Evolutionary conservation across 2,329 filamentous ascomycete genomes (phyloP), one percentile per base, ranked within the genome.

Genomic region (Fusarium hainanense): DNA sequence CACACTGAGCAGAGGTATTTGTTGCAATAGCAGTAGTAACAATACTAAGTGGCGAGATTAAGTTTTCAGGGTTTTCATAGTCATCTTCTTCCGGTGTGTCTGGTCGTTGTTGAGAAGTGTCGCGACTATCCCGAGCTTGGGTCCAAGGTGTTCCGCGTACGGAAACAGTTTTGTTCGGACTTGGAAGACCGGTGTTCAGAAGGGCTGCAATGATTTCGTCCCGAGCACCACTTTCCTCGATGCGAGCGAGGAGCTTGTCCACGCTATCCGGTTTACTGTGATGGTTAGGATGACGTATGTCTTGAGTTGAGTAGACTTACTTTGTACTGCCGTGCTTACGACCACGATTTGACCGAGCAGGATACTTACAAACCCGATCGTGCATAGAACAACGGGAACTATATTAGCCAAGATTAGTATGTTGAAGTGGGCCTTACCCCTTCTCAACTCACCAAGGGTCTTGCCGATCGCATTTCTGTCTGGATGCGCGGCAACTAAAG

Each of bases 271-370:
- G 61, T 18, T 64, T 64, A 14, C 61, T 64, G 9, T 2, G 2
- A 3, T 18, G 11, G 16, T 64, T 13, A 64, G 37, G 4, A 37
- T 7, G 3, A 4, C 4, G n/a, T 25, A 6, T 3, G 3, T 7
- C 9, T 41, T 0, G 3, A 14, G 21, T 8, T 4, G 2, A 3
- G 1, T 1, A 7, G 13, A 32, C 61, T 28, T 28, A 58, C 61
- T 64, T 64, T 8, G 59, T 64, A 27, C 61, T 64, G 5, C 61
- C 61, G 40, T 64, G 43, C 13, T 64, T 64, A 9, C 61, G 61
- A 25, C 61, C 61, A 13, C 61, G 41, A 12, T 64, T 64, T 0
- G 61, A 64, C 2, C 61, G 30, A 41, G 59, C 61, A 16, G 61
- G 61, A 18, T 64, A 64, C 40, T 44, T 64, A 30, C 61, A 64